Percentiles rank a stretch among this genome's conserved stretches.
Conservation (phyloP, 768 basidiomycete genomes). For the Rhodocollybia butyracea region DNA sequence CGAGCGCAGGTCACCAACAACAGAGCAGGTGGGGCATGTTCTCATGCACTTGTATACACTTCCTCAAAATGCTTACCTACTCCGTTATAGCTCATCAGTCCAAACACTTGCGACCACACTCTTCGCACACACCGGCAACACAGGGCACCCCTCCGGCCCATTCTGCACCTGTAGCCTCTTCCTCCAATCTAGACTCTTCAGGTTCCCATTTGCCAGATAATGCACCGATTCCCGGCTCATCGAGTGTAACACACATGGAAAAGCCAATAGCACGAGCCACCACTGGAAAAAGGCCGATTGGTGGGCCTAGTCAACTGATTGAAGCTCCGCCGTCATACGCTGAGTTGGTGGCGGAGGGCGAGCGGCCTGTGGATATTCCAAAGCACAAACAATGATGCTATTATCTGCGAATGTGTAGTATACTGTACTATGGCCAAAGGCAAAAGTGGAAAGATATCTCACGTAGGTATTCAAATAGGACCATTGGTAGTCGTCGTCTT, state of each 20-base stretch:
- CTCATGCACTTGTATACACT: no score
- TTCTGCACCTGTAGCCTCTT: not conserved
- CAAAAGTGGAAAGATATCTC: no score
- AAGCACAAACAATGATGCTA: not conserved
- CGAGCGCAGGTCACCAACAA: not conserved
- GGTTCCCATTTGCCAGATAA: not conserved
- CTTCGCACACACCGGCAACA: not conserved
- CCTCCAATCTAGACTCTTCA: not conserved
- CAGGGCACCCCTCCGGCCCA: not conserved
- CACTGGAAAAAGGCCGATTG: not conserved
- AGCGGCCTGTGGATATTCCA: not conserved
- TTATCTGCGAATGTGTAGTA: no score
- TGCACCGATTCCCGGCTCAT: not conserved
- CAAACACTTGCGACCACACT: no score
- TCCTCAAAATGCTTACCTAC: no score
- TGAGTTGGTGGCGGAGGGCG: not conserved
- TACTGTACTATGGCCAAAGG: no score
- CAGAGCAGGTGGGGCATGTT: no score
- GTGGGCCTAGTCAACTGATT: not conserved
- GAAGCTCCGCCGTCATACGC: constrained; percentile 2
- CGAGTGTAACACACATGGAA: not conserved
- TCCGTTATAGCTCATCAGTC: no score
- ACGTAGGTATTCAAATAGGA: no score
- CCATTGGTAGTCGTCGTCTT: no score
- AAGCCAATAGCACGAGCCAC: no score